Base-by-base conservation (phyloP, 805 yeast species). In the Lipomyces sp. region DNA sequence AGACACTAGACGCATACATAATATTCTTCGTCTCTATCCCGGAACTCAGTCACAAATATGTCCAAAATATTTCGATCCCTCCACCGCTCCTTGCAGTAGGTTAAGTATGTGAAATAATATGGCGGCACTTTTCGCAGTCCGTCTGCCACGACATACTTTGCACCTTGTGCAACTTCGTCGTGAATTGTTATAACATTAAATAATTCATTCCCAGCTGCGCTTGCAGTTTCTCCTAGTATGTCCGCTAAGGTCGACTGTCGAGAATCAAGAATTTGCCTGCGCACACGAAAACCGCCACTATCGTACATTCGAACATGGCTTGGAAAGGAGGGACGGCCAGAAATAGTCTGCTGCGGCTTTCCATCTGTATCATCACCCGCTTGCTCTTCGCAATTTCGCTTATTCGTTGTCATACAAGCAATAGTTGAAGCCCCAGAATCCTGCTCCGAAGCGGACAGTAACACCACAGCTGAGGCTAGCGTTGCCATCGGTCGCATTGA, bases 81-180 rank as follows among this genome's bases (percentile, higher is more conserved):
- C 99, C 99, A 95, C 74, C 99, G 82, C 75, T 84, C 79, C 77
- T 95, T 95, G 77, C 98, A 93, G 75, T 88, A 90, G 0, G 99
- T 95, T 77, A 91, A 81, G 75, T 95, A 94, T 5, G 97, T 92
- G 80, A 86, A 94, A 74, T 83, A 90, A 76, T 95, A 95, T 0
- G 99, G 98, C 0, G 86, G 82, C 1, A 95, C 90, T 67, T 89
- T 80, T 57, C 98, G 79, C 60, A 90, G 78, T 7, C 71, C 68
- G 34, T 56, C 67, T 0, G 76, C 75, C 60, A 78, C 65, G 29
- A 77, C 74, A 67, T 79, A 80, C 59, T 72, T 65, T 5, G 81
- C 79, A 2, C 78, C 77, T 51, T 72, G 73, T 3, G 76, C 73
- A 34, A 73, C 63, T 39, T 76, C 78, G 59, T 77, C 79, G 15